Evolutionary conservation across 495 filamentous ascomycete genomes (phyloP), one percentile per base, ranked within the genome.

Genomic region (Trichoderma reesei): DNA sequence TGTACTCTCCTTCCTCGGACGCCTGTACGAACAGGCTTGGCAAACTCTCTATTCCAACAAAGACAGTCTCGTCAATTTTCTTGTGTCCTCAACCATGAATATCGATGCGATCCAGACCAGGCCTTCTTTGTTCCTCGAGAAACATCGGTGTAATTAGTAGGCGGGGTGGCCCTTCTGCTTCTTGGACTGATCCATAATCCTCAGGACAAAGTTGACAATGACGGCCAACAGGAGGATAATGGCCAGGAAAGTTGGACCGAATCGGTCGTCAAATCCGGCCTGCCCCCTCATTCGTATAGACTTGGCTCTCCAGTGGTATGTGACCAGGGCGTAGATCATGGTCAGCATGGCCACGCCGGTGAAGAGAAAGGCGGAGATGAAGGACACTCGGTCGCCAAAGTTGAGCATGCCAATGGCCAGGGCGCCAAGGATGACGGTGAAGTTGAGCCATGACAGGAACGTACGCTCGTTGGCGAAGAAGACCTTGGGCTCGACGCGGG

Each of bases 391-490:
- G 75, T 99, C 95, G 71, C 94, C 93, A 70, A 99, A 99, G 82
- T 99, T 99, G 67, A 99, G 84, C 66, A 99, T 90, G 62, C 95
- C 94, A 64, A 98, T 88, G 34, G 92, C 93, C 61, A 99, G 85
- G 62, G 93, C 92, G 70, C 94, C 94, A 48, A 99, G 86, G 74
- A 99, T 92, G 71, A 98, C 93, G 72, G 90, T 94, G 83, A 98
- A 98, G 81, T 98, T 98, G 69, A 99, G 89, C 95, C 95, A 99
- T 72, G 90, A 94, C 70, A 99, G 86, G 72, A 98, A 99, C 46
- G 94, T 99, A 62, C 94, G 92, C 80, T 99, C 94, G 80, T 98
- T 98, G 75, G 94, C 94, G 82, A 99, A 99, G 86, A 98, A 99
- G 78, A 98, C 94, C 77, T 99, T 99, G 44, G 94, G 94, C 74